Evolutionary conservation across 768 basidiomycete species (phyloP).

Genomic region (Lactifluus rugatus): DNA sequence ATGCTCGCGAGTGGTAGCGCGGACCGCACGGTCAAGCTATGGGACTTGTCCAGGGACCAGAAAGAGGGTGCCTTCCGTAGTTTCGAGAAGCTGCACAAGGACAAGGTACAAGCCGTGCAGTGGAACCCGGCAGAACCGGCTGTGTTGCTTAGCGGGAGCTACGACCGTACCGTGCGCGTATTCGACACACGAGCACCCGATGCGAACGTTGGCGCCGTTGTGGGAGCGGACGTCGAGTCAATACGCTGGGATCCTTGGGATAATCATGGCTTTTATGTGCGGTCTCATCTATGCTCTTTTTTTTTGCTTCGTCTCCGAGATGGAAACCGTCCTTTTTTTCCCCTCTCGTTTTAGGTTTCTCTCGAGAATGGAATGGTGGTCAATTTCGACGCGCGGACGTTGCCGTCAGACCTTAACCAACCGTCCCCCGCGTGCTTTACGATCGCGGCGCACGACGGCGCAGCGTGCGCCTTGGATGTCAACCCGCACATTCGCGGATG

Average conservation of each 20-base stretch:
- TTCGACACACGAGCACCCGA: conserved; percentile 86
- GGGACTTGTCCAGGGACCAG: conserved; percentile 79
- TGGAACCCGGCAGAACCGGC: conserved; percentile 90
- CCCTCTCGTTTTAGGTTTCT: conserved; percentile 51
- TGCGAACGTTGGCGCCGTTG: conserved; percentile 69
- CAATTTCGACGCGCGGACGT: conserved; percentile 81
- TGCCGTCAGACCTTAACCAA: conserved; percentile 56
- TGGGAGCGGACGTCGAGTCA: conserved; percentile 91
- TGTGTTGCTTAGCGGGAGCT: conserved; percentile 86
- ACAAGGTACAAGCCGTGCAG: conserved; percentile 93
- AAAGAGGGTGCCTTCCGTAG: conserved; percentile 64
- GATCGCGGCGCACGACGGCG: conserved; percentile 86
- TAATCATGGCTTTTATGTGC: conserved; percentile 72
- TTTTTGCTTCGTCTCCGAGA: neutral
- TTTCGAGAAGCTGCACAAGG: conserved; percentile 72
- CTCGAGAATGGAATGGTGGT: conserved; percentile 91
- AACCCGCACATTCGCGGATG: conserved; percentile 87
- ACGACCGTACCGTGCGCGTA: conserved; percentile 88
- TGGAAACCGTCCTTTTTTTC: no score
- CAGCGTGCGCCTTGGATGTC: conserved; percentile 80
- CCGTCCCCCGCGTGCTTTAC: conserved; percentile 76
- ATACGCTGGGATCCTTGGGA: conserved; percentile 97
- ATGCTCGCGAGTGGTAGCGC: conserved; percentile 87
- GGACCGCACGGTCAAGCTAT: conserved; percentile 92
- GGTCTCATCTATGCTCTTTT: conserved; percentile 23